Evolutionary conservation across 2,329 filamentous ascomycete species (phyloP), one percentile per base, ranked within the genome.

Genomic region (Cladosporium sp.): DNA sequence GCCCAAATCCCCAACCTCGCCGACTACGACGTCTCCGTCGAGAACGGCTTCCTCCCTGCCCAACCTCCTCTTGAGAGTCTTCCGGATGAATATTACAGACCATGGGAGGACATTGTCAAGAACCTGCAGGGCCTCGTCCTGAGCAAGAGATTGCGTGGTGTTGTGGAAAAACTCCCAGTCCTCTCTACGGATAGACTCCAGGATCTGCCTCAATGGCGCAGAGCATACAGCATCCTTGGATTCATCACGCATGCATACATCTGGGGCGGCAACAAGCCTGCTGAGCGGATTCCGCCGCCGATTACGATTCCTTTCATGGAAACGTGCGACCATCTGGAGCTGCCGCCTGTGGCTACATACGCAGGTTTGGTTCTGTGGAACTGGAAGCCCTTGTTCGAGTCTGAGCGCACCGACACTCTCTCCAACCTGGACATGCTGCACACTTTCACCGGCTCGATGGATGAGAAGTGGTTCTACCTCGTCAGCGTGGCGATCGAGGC

Each of bases 401-500:
- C 89, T 57, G 91, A 96, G 69, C 80, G 81, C 34, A 82, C 93
- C 53, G 89, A 95, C 65, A 83, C 83, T 58, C 78, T 97, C 43
- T 85, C 93, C 65, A 97, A 98, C 63, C 79, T 98, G 52, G 84
- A 89, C 38, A 93, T 89, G 2, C 77, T 97, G 56, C 83, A 84
- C 63, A 96, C 93, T 13, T 95, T 96, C 66, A 97, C 93, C 13
- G 93, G 93, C 46, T 91, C 90, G 7, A 77, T 95, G 52, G 93
- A 98, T 67, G 93, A 98, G 73, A 95, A 93, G 57, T 98, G 93
- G 93, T 98, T 98, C 68, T 98, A 97, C 68, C 78, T 98, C 10
- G 83, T 97, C 49, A 96, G 90, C 0, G 88, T 96, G 3, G 93
- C 92, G 57, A 96, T 98, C 58, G 93, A 98, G 72, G 90, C 91